Conservation (phyloP, 2,329 filamentous ascomycete genomes). For the Neofusicoccum sp. region DNA sequence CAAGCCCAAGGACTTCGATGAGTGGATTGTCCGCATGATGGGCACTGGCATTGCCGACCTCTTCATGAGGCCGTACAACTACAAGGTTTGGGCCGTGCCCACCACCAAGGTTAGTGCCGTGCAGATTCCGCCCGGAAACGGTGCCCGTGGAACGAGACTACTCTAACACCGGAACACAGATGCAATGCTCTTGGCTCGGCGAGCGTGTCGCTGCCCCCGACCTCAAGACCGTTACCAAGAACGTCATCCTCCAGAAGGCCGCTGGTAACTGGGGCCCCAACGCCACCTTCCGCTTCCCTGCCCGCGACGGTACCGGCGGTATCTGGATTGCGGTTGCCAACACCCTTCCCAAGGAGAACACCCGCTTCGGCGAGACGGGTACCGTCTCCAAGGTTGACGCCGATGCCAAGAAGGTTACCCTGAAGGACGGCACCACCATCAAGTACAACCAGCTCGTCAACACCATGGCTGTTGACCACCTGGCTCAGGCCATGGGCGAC, state of each 20-base stretch:
- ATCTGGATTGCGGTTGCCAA: slow-evolving; percentile 98
- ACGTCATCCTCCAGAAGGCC: slow-evolving; percentile 93
- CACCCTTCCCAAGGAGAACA: slow-evolving; percentile 90
- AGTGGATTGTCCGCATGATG: slow-evolving; percentile 95
- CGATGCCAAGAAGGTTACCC: slow-evolving; percentile 76
- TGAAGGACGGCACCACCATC: slow-evolving; percentile 84
- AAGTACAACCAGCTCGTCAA: slow-evolving; percentile 90
- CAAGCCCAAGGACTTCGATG: slow-evolving; percentile 96
- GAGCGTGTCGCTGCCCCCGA: slow-evolving; percentile 98
- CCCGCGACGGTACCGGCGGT: slow-evolving; percentile 90
- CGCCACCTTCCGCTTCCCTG: slow-evolving; percentile 97
- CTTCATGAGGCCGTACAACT: slow-evolving; percentile 99
- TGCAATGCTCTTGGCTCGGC: slow-evolving; percentile 98
- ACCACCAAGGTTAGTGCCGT: slow-evolving; percentile 79
- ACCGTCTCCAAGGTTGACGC: slow-evolving; percentile 86
- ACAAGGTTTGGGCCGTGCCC: slow-evolving; percentile 99
- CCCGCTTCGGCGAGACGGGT: slow-evolving; percentile 82
- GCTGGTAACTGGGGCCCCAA: slow-evolving; percentile 98
- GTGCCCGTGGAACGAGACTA: neutral
- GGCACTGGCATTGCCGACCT: slow-evolving; percentile 87
- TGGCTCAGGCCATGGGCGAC: slow-evolving; percentile 86
- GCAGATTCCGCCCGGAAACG: neutral
- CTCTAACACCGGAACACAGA: slow-evolving; percentile 56
- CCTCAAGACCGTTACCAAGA: slow-evolving; percentile 89
- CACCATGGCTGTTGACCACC: slow-evolving; percentile 92